Evolutionary conservation across 1,284 basidiomycete species (phyloP).

Genomic region (Phenoliferia sp.): DNA sequence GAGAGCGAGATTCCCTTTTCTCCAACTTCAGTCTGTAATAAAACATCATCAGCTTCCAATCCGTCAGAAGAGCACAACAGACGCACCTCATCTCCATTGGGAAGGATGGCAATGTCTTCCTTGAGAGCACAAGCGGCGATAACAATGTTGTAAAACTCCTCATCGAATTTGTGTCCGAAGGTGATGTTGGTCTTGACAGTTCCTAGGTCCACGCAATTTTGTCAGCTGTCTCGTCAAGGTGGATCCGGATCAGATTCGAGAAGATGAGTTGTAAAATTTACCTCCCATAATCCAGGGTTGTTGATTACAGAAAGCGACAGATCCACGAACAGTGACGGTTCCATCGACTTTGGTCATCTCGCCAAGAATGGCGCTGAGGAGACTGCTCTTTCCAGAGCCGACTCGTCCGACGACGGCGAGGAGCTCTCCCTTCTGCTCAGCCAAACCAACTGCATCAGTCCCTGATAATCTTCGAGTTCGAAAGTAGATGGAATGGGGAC

Average conservation of each 20-base stretch:
- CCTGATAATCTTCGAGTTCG: not conserved
- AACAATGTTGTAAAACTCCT: conserved; percentile 47
- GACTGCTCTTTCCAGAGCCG: conserved; percentile 71
- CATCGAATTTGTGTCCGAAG: conserved; percentile 83
- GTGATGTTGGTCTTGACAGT: conserved; percentile 82
- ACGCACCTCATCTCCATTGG: conserved; percentile 54
- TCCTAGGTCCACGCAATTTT: conserved; percentile 44
- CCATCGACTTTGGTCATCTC: conserved; percentile 81
- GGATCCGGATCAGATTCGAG: not conserved
- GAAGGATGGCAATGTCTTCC: conserved; percentile 70
- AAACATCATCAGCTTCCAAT: not conserved
- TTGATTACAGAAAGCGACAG: conserved; percentile 82
- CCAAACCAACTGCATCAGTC: not conserved
- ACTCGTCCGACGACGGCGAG: conserved; percentile 82
- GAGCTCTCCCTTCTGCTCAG: conserved; percentile 68
- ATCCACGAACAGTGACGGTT: conserved; percentile 61
- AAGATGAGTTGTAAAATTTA: not conserved
- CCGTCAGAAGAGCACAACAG: not conserved
- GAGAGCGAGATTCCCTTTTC: conserved; percentile 56
- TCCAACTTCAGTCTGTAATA: conserved; percentile 61
- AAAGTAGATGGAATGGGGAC: not conserved
- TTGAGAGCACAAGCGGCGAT: conserved; percentile 73
- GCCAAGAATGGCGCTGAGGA: conserved; percentile 64
- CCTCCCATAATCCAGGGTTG: conserved; percentile 72
- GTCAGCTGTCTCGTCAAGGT: not conserved